Base-by-base conservation (phyloP, 2,329 filamentous ascomycete species). In the Penicillium griseofulvum region DNA sequence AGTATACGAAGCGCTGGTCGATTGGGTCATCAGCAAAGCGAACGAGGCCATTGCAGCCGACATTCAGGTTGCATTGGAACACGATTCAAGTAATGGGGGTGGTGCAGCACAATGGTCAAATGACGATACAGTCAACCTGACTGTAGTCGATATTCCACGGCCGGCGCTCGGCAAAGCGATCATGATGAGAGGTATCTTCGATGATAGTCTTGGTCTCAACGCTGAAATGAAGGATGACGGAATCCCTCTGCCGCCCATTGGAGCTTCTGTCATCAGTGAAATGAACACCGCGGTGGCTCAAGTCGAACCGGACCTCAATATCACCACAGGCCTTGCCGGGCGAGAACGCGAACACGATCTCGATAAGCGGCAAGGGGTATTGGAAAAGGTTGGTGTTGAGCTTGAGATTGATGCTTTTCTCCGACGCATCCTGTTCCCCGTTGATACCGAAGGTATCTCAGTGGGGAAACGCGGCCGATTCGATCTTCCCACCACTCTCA, bases 151-250 rank as follows among this genome's bases (percentile, higher is more conserved):
- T 63, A 82, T 97, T 9, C 91, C 94, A 0, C 84, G 87, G 59
- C 86, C 90, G 29, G 81, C 83, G 1, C 80, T 99, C 0, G 91
- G 89, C 55, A 97, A 94, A 74, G 94, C 93, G 0, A 76, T 95
- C n/a, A 86, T 90, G 12, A 85, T 99, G 77, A 89, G 91, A 37
- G 90, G 90, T 14, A 85, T 97, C 34, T 99, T 99, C 65, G 93
- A 99, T 63, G 94, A 97, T 65, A 84, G 81, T n/a, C 80, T 87
- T 19, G 94, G 94, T 49, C 97, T 99, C 76, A 97, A 97, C 65
- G 83, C 88, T 0, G 94, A 99, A 77, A 97, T 99, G 92, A 96
- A 93, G 68, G 88, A 93, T 59, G 94, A 99, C 63, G 94, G 94
- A 10, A 83, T 99, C 0, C 83, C 89, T n/a, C 82, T 95, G 2